Conservation (phyloP, 2,329 filamentous ascomycete genomes). For the Epichloe bromicola region DNA sequence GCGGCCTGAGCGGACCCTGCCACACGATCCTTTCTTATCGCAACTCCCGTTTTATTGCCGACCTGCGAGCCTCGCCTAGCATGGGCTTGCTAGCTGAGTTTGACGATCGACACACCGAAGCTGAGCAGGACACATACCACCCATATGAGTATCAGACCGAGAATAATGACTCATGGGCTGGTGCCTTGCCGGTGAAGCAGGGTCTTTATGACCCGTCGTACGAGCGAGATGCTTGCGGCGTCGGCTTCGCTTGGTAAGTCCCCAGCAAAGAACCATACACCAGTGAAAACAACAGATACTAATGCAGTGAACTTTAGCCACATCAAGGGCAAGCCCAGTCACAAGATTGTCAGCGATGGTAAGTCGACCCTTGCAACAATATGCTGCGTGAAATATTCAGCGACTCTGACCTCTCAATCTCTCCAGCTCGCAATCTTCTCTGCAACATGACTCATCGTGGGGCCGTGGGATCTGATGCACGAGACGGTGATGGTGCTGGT, state of each 20-base stretch:
- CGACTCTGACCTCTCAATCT: background rate
- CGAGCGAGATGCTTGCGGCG: conserved; percentile 99
- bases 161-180: conserved; percentile 81
- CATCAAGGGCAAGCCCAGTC: conserved; percentile 93
- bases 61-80: conserved; percentile 42
- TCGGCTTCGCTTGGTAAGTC: conserved; percentile 89
- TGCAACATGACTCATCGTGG: conserved; percentile 99
- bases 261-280: background rate
- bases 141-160: conserved; percentile 80
- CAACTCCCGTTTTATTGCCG: background rate
- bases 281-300: background rate
- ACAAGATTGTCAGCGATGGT: conserved; percentile 99
- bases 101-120: conserved; percentile 54
- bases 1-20: conserved; percentile 3
- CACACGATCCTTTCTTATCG: background rate
- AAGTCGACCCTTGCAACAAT: conserved; percentile 22
- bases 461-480: conserved; percentile 92
- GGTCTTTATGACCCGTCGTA: conserved; percentile 92
- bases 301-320: conserved; percentile 43
- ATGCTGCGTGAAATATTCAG: background rate
- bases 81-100: conserved; percentile 55
- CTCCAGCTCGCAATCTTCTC: conserved; percentile 51
- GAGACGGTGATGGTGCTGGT: conserved; percentile 95
- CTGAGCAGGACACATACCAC: conserved; percentile 46
- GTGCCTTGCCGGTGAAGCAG: conserved; percentile 92